A percentile compares a stretch with the other conserved stretches of the same genome.
phyloP scores from a whole-genome alignment of 139 green algal species.

The Yamagishiella unicocca region DNA sequence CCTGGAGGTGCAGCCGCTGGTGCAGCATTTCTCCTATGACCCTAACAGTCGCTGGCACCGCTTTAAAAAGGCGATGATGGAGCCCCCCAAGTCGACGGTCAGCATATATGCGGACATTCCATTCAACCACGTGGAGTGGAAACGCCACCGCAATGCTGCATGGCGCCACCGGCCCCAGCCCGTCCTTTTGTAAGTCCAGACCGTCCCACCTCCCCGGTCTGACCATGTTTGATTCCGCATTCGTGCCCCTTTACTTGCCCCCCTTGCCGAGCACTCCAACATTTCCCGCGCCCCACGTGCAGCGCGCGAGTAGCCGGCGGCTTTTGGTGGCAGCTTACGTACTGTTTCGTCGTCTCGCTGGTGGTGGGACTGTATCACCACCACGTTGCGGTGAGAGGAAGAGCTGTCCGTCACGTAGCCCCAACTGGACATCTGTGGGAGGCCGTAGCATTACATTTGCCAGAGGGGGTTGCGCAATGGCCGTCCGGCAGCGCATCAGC shows the following conservation, averaged over 20 bases:
- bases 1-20: background rate
- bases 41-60: conserved; percentile 23
- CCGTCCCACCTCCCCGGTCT: background rate
- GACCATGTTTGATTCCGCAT: no score
- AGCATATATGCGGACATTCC: conserved; percentile 40
- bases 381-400: background rate
- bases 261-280: no score
- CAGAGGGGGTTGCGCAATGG: no score
- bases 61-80: conserved; percentile 1
- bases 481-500: no score
- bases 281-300: no score
- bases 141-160: conserved; percentile 31
- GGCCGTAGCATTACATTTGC: no score
- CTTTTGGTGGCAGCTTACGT: conserved; percentile 50
- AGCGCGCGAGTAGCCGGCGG: conserved; percentile 41
- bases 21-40: conserved; percentile 21
- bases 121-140: conserved; percentile 45
- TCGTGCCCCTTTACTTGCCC: background rate
- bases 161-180: conserved; percentile 34
- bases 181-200: conserved; percentile 30
- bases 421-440: no score
- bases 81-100: conserved; percentile 25
- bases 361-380: conserved; percentile 24
- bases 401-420: no score
- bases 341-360: conserved; percentile 14